Percentiles rank a stretch among this genome's conserved stretches.
phyloP scores from a whole-genome alignment of 1,139 yeast genomes.

The Geotrichum cucujoidarum region DNA sequence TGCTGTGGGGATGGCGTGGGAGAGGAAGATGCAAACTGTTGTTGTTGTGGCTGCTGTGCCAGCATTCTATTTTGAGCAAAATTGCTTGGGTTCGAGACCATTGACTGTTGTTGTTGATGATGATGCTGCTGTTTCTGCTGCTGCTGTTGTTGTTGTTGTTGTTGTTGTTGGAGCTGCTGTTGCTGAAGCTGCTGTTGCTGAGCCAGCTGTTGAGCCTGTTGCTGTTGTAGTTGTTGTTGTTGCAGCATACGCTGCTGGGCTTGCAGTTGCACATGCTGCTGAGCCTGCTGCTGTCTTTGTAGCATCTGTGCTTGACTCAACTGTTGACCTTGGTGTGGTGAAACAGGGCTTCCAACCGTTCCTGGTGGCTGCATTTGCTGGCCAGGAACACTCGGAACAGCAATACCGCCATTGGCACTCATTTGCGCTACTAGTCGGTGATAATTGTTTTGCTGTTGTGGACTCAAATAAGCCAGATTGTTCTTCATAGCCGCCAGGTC shows the following conservation, averaged over 20 bases:
- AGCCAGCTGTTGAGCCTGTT: slow-evolving; percentile 5
- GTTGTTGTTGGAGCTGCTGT: slow-evolving; percentile 8
- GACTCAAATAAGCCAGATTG: neutral
- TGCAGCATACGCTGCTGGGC: neutral
- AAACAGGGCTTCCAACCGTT: neutral
- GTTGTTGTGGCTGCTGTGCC: slow-evolving; percentile 18
- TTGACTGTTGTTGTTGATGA: slow-evolving; percentile 4
- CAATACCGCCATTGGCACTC: neutral
- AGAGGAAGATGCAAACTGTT: neutral
- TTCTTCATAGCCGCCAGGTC: slow-evolving; percentile 5
- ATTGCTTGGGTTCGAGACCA: no score
- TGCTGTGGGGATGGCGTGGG: neutral
- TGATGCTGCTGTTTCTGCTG: slow-evolving; percentile 4
- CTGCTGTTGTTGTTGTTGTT: slow-evolving; percentile 13
- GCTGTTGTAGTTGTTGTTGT: neutral
- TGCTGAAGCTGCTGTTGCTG: slow-evolving; percentile 3
- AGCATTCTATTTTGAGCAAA: neutral
- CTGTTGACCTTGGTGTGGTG: slow-evolving; percentile 1
- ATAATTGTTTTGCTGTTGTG: slow-evolving; percentile 11
- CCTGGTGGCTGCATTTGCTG: neutral
- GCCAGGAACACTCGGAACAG: neutral
- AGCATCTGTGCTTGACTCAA: neutral
- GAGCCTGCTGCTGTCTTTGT: slow-evolving; percentile 2
- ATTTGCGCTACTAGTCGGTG: neutral
- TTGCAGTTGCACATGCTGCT: slow-evolving; percentile 7